phyloP scores from a whole-genome alignment of 495 filamentous ascomycete genomes.

The Hyaloscypha variabilis region DNA sequence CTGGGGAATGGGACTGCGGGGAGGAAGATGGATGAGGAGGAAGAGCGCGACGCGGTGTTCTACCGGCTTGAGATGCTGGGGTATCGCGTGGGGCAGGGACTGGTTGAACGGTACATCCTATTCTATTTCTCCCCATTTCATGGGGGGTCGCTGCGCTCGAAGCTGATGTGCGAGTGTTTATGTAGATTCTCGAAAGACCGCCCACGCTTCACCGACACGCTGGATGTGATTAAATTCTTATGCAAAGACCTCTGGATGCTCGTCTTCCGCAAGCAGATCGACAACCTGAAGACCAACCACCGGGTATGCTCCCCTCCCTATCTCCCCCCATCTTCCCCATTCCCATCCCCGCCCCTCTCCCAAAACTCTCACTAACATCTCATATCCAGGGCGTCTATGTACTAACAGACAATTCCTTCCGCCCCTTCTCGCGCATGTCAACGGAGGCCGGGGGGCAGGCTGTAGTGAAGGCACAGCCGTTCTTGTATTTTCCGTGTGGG shows the following conservation, averaged over 20 bases:
- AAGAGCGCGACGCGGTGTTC: slow-evolving; percentile 79
- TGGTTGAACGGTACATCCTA: slow-evolving; percentile 79
- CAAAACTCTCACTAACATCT: too few species aligned
- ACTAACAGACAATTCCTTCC: slow-evolving; percentile 90
- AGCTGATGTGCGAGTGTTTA: neutral
- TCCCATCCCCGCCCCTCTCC: slow-evolving; percentile 10
- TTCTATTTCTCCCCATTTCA: neutral
- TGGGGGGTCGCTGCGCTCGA: too few species aligned
- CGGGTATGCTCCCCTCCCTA: slow-evolving; percentile 54
- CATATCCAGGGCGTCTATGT: slow-evolving; percentile 97
- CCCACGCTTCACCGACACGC: slow-evolving; percentile 82
- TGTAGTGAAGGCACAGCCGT: slow-evolving; percentile 79
- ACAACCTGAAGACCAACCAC: slow-evolving; percentile 98
- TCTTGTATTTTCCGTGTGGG: slow-evolving; percentile 93
- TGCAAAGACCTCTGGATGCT: slow-evolving; percentile 98
- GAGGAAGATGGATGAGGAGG: slow-evolving; percentile 63
- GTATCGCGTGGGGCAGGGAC: slow-evolving; percentile 89
- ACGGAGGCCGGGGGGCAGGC: slow-evolving; percentile 72
- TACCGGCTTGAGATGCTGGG: slow-evolving; percentile 83
- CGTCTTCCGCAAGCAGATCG: slow-evolving; percentile 93
- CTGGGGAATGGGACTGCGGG: slow-evolving; percentile 6
- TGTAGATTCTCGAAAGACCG: slow-evolving; percentile 83
- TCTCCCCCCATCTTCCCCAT: slow-evolving; percentile 8
- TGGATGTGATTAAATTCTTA: slow-evolving; percentile 95
- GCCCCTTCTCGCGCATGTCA: slow-evolving; percentile 85